A percentile compares a stretch with the other conserved stretches of the same genome.
phyloP scores from a whole-genome alignment of 805 yeast genomes.

The Spathaspora gorwiae region DNA sequence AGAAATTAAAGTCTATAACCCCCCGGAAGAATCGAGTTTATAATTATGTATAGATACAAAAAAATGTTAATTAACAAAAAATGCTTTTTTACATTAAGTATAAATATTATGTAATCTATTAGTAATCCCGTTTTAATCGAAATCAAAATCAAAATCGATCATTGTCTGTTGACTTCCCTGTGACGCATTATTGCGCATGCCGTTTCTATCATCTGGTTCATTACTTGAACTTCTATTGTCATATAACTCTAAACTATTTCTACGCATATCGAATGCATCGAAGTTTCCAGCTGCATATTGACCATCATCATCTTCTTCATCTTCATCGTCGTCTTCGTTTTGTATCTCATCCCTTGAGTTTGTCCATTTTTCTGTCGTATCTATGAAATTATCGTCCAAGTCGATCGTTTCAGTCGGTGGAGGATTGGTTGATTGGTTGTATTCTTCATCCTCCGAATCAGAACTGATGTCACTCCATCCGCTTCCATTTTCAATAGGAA shows the following conservation, averaged over 20 bases:
- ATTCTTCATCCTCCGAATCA: background rate
- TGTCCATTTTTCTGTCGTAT: background rate
- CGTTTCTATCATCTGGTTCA: background rate
- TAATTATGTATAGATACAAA: too few relatives aligned
- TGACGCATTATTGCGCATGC: background rate
- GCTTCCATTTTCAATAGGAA: background rate
- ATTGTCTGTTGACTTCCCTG: constrained; percentile 5
- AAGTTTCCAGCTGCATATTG: background rate
- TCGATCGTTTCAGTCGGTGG: background rate
- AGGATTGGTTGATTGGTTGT: background rate
- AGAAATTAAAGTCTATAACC: constrained; percentile 3
- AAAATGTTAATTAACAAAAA: too few relatives aligned
- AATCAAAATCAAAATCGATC: constrained; percentile 24
- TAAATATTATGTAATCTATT: background rate
- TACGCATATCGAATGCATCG: constrained; percentile 2
- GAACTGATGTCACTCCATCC: constrained; percentile 2
- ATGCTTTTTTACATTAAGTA: background rate
- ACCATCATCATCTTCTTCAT: constrained; percentile 3
- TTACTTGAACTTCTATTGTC: background rate
- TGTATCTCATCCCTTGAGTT: too few relatives aligned
- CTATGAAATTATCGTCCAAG: background rate
- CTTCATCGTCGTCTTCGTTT: constrained; percentile 6
- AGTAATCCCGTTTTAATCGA: constrained; percentile 11
- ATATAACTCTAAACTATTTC: constrained; percentile 8
- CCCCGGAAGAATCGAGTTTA: constrained; percentile 3